Evolutionary conservation across 352 stramenopile genomes (phyloP), one percentile per base, ranked within the genome.

Genomic region (Phytophthora crassamura): DNA sequence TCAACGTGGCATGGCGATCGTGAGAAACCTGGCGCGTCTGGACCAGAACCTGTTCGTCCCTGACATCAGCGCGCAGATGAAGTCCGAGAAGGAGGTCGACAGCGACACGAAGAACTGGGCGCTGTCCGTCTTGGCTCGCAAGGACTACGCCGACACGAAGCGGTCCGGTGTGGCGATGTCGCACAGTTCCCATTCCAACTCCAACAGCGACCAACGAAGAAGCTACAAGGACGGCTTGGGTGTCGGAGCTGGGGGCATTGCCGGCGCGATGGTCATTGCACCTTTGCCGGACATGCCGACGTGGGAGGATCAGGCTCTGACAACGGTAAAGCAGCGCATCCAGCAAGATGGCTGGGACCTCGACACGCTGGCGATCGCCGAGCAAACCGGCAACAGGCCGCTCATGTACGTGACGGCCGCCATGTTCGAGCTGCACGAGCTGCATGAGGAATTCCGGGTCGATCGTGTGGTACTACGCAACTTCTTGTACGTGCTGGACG

Each of bases 81-180:
- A 92, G 52, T 84, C 72, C 2, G 82, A 91, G 54, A 86, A 86
- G 42, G 84, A 91, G 40, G 78, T 94, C 8, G 86, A 94, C 61
- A 82, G 75, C 39, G 86, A 94, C 35, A 94, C 84, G 15, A 93
- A 94, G 57, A 92, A 90, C 54, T 94, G 84, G 84, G 86, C 86
- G 2, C 68, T 90, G 2, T 90, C 86, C 0, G 86, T 94, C 15
- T 57, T 94, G 2, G 83, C 86, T 5, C 74, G 80, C 4, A 93
- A 92, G 46, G 82, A 92, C 35, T 94, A 94, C 35, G 73, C 79
- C 1, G 74, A 78, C 10, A 81, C 75, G n/a, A 74, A 71, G 25
- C 81, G 85, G 28, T 77, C 79, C 7, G 77, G 64, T 2, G 75
- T 75, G 10, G 82, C 80, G 3, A 78, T 88, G 47, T 91, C 83